Conservation (phyloP, 768 basidiomycete species). For the Phlebiopsis gigantea region DNA sequence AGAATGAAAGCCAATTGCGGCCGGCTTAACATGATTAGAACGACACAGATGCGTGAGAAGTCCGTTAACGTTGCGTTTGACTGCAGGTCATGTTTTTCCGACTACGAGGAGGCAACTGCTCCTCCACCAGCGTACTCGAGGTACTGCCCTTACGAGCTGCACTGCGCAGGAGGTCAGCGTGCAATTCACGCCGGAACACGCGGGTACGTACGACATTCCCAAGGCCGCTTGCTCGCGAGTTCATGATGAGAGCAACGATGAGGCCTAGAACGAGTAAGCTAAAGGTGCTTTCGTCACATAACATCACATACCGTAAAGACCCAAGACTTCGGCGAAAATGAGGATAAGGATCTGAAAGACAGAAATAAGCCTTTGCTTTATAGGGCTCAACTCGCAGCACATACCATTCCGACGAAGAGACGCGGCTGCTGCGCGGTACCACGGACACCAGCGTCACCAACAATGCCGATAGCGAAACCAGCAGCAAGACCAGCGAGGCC, state of each 20-base stretch:
- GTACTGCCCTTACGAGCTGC: constrained; percentile 9
- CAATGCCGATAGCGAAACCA: constrained; percentile 97
- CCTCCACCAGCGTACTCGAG: not conserved
- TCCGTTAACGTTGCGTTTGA: not conserved
- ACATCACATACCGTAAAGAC: constrained; percentile 62
- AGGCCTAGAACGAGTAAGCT: constrained; percentile 40
- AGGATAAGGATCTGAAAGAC: constrained; percentile 83
- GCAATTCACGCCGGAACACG: not conserved
- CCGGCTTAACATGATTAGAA: constrained; percentile 6
- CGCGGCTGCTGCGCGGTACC: constrained; percentile 96
- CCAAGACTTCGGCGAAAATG: constrained; percentile 94
- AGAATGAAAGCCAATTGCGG: constrained; percentile 7
- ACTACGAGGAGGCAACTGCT: not conserved
- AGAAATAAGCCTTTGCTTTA: not conserved
- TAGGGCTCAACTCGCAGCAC: constrained; percentile 16
- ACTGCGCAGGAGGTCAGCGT: constrained; percentile 10
- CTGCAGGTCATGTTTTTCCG: not conserved
- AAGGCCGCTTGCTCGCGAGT: constrained; percentile 52
- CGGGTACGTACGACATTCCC: constrained; percentile 17
- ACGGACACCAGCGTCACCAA: constrained; percentile 97
- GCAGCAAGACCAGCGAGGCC: constrained; percentile 94
- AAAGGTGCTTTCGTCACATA: not conserved
- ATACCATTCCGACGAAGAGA: constrained; percentile 90
- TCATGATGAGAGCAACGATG: constrained; percentile 95
- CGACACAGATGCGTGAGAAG: constrained; percentile 1